Percentiles rank a stretch among this genome's conserved stretches.
These are phyloP conservation scores for Quercus variabilis DNA, from an alignment of 306 rosid species.

Conservation along the genomic window DNA sequence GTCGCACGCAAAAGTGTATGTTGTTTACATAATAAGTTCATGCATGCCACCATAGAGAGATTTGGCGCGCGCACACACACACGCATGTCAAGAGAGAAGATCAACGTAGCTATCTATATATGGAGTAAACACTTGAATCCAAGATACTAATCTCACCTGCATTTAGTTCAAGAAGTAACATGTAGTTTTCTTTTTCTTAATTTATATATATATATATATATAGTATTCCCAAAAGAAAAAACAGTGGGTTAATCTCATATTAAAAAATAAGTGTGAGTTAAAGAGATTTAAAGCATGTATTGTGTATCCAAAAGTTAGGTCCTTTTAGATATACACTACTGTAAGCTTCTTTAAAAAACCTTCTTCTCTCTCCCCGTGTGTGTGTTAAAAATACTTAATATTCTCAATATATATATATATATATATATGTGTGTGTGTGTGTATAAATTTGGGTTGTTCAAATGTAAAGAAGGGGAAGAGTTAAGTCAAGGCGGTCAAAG, in stretches of 20 bases:
- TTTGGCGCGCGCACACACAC: slow-evolving; percentile 14
- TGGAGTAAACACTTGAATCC: no score
- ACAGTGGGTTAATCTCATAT: no score
- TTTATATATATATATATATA: no score
- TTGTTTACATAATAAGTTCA: background rate
- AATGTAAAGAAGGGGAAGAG: background rate
- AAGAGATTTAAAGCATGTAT: no score
- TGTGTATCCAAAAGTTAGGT: no score
- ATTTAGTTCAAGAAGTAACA: slow-evolving; percentile 13
- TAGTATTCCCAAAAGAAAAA: no score
- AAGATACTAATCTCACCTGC: background rate
- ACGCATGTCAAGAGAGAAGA: background rate
- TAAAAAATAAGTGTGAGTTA: no score
- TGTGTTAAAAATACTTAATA: no score
- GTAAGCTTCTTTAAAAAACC: no score
- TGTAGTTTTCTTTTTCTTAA: background rate
- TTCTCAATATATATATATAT: no score
- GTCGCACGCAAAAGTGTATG: slow-evolving; percentile 8
- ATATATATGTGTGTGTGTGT: background rate
- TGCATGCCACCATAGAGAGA: slow-evolving; percentile 25
- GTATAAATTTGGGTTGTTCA: background rate
- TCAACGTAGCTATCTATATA: slow-evolving; percentile 21
- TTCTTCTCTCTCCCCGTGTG: no score
- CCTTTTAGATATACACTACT: no score
- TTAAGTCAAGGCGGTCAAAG: slow-evolving; percentile 40